Evolutionary conservation across 2,329 filamentous ascomycete species (phyloP).

Genomic region (Nothophoma quercina): DNA sequence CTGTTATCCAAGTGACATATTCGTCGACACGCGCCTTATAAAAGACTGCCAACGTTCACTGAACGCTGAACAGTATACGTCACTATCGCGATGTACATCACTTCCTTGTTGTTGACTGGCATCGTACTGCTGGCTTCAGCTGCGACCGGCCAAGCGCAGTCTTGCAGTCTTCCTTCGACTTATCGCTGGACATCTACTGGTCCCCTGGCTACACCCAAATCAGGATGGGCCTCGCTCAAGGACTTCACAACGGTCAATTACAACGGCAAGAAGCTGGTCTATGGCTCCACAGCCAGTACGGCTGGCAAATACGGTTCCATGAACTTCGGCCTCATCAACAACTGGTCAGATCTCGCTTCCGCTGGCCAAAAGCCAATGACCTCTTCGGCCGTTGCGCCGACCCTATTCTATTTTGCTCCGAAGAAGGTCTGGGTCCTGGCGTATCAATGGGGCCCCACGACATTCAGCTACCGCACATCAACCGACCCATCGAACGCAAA

Average conservation of each 20-base stretch:
- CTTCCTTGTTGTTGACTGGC: slow-evolving; percentile 1
- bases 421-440: slow-evolving; percentile 70
- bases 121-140: slow-evolving; percentile 10
- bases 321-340: slow-evolving; percentile 63
- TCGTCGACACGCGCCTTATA: neutral
- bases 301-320: slow-evolving; percentile 63
- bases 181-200: slow-evolving; percentile 64
- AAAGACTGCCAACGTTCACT: too few relatives aligned
- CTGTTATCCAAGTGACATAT: too few relatives aligned
- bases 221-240: slow-evolving; percentile 66
- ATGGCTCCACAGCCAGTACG: slow-evolving; percentile 59
- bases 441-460: slow-evolving; percentile 68
- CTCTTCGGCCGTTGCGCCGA: slow-evolving; percentile 62
- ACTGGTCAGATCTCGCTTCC: slow-evolving; percentile 61
- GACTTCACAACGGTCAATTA: slow-evolving; percentile 66
- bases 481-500: slow-evolving; percentile 65
- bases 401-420: slow-evolving; percentile 68
- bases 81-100: slow-evolving; percentile 8
- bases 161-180: slow-evolving; percentile 62
- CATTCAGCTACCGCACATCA: slow-evolving; percentile 69
- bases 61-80: too few relatives aligned
- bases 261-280: slow-evolving; percentile 68
- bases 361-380: slow-evolving; percentile 62
- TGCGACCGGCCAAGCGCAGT: slow-evolving; percentile 19
- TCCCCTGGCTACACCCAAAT: slow-evolving; percentile 60